Evolutionary conservation across 163 green algal genomes (phyloP).

Genomic region (Trebouxiophyceae sp.): DNA sequence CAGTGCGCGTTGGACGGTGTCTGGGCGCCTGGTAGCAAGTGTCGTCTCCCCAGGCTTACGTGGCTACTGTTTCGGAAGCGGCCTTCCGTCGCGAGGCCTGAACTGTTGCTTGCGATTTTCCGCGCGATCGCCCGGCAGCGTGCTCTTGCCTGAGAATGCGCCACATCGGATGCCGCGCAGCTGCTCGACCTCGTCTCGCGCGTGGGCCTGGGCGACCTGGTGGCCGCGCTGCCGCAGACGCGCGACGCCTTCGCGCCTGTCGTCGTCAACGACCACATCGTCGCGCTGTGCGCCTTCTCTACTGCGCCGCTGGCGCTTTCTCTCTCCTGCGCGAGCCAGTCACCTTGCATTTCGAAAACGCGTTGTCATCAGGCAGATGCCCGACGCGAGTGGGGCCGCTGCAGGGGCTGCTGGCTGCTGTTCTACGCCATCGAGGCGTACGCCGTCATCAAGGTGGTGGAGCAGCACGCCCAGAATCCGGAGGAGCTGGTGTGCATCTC

Average conservation of each 20-base stretch:
- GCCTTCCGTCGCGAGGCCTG: too few species aligned
- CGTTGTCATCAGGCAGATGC: too few species aligned
- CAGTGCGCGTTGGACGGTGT: conserved; percentile 7
- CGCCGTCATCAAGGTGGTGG: conserved; percentile 40
- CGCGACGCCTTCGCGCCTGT: too few species aligned
- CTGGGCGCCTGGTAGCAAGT: conserved; percentile 5
- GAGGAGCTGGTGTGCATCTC: conserved; percentile 12
- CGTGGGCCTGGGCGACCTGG: too few species aligned
- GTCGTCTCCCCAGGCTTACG: conserved; percentile 32
- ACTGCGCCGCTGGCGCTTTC: background rate
- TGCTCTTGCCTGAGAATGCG: too few species aligned
- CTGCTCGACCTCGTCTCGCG: too few species aligned
- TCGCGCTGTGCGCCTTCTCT: conserved; percentile 37
- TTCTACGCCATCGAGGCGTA: conserved; percentile 52
- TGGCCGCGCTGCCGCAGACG: too few species aligned
- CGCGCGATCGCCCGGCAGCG: too few species aligned
- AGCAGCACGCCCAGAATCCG: conserved; percentile 32
- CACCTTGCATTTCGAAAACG: background rate
- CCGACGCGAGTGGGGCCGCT: background rate
- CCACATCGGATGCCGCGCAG: too few species aligned
- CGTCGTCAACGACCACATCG: conserved; percentile 48
- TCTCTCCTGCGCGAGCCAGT: background rate
- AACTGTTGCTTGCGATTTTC: too few species aligned
- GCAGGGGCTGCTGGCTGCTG: conserved; percentile 34
- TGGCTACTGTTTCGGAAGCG: conserved; percentile 29